phyloP scores from a whole-genome alignment of 2,329 filamentous ascomycete species.

The Diplocarpon rosae region DNA sequence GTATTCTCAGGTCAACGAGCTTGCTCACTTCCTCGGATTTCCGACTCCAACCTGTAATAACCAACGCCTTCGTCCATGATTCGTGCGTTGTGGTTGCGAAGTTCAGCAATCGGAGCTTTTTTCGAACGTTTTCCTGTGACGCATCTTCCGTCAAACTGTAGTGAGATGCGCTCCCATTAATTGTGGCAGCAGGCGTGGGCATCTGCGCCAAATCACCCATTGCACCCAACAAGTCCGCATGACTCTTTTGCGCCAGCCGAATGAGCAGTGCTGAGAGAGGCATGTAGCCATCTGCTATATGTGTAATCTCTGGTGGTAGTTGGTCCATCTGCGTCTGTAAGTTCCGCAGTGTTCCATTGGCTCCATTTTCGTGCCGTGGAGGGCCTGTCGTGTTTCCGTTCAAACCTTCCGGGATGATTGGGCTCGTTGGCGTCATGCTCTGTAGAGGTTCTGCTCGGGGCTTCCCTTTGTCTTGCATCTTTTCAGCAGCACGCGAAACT shows the following conservation, averaged over 20 bases:
- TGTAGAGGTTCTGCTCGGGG: conserved; percentile 20
- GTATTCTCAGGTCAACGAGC: conserved; percentile 75
- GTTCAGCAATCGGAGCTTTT: conserved; percentile 64
- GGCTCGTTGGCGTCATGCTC: conserved; percentile 23
- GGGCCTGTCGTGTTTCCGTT: conserved; percentile 18
- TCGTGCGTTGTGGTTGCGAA: conserved; percentile 72
- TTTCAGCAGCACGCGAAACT: conserved; percentile 26
- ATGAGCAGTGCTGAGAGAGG: conserved; percentile 65
- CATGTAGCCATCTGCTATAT: conserved; percentile 68
- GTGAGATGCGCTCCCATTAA: conserved; percentile 41
- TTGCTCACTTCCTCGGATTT: conserved; percentile 70
- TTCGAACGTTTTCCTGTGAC: conserved; percentile 56
- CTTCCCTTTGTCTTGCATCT: conserved; percentile 28
- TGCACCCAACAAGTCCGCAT: conserved; percentile 63
- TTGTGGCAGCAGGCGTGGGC: conserved; percentile 41
- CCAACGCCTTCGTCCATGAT: conserved; percentile 86
- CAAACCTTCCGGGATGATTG: conserved; percentile 19
- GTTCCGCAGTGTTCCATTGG: conserved; percentile 17
- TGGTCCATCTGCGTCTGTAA: conserved; percentile 40
- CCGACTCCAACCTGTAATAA: conserved; percentile 83
- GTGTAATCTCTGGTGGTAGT: conserved; percentile 50
- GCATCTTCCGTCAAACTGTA: conserved; percentile 39
- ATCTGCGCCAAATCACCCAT: conserved; percentile 61
- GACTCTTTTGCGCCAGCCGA: conserved; percentile 72
- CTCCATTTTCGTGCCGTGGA: conserved; percentile 14